phyloP scores from a whole-genome alignment of 768 basidiomycete species.

The Mycena albidolilacea region DNA sequence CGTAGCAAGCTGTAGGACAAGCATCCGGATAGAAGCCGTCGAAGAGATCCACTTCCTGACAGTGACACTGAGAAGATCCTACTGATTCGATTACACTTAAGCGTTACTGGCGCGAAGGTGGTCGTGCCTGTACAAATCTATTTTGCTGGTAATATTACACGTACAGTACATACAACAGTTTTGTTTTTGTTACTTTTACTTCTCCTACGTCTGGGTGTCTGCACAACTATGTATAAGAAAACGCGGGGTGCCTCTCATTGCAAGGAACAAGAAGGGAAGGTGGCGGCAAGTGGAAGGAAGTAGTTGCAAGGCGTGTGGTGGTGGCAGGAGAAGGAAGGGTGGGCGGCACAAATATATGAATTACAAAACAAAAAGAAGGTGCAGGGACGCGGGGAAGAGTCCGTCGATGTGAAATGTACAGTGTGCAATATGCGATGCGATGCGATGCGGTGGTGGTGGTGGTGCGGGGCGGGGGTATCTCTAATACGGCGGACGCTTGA shows the following conservation, averaged over 20 bases:
- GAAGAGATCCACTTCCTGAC: background rate
- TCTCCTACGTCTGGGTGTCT: background rate
- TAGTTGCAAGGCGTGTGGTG: background rate
- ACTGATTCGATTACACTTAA: background rate
- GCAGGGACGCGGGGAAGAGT: background rate
- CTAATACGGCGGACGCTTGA: slow-evolving; percentile 70
- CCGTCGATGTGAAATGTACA: slow-evolving; percentile 2
- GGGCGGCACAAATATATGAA: background rate
- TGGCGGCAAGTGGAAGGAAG: background rate
- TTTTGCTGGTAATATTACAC: slow-evolving; percentile 22
- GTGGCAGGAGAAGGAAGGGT: slow-evolving; percentile 6
- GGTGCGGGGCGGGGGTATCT: background rate
- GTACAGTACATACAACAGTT: slow-evolving; percentile 29
- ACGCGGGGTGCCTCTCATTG: slow-evolving; percentile 21
- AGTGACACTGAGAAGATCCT: background rate
- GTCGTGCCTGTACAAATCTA: slow-evolving; percentile 16
- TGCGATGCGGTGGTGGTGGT: background rate
- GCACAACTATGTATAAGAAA: slow-evolving; percentile 17
- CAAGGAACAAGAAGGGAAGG: slow-evolving; percentile 16
- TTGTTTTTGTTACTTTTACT: slow-evolving; percentile 28
- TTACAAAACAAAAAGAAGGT: slow-evolving; percentile 18
- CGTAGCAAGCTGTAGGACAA: too few relatives aligned
- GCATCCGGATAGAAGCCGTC: background rate
- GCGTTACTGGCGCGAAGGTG: background rate
- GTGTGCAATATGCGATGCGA: slow-evolving; percentile 23